Conservation (phyloP, 805 yeast species). For the Pichia eremophila region DNA sequence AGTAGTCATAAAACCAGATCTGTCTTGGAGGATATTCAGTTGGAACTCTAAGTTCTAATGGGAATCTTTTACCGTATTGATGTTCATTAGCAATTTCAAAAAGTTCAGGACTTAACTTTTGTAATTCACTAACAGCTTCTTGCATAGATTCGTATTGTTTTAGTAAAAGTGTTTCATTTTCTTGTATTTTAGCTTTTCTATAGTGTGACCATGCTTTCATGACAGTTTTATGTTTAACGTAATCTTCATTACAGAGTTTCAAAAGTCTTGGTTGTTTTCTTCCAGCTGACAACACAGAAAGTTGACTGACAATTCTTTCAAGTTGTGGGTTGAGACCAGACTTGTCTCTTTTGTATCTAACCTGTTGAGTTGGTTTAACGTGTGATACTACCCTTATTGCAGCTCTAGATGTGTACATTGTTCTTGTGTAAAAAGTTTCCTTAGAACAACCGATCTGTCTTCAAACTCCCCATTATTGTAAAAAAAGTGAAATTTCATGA, state of each 20-base stretch:
- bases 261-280: constrained; percentile 81
- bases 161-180: constrained; percentile 34
- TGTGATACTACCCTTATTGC: not conserved
- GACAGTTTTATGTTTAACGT: constrained; percentile 74
- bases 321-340: constrained; percentile 19
- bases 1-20: constrained; percentile 63
- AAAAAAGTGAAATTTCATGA: too few species aligned
- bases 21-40: constrained; percentile 80
- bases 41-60: constrained; percentile 79
- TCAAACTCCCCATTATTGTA: too few species aligned
- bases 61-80: constrained; percentile 56
- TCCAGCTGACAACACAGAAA: constrained; percentile 78
- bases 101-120: constrained; percentile 40
- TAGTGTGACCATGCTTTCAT: constrained; percentile 71
- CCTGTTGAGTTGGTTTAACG: constrained; percentile 30
- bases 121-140: constrained; percentile 66
- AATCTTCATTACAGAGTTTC: constrained; percentile 69
- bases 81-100: constrained; percentile 52
- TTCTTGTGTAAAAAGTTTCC: not conserved
- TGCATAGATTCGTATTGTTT: constrained; percentile 58
- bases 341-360: constrained; percentile 28
- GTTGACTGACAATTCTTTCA: constrained; percentile 34
- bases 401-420: not conserved
- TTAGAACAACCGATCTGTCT: too few species aligned
- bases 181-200: constrained; percentile 42